A percentile compares a stretch with the other conserved stretches of the same genome.
These are phyloP conservation scores for Paramecium sexaurelia DNA, from an alignment of 73 alveolate genomes.

Conservation along the genomic window DNA sequence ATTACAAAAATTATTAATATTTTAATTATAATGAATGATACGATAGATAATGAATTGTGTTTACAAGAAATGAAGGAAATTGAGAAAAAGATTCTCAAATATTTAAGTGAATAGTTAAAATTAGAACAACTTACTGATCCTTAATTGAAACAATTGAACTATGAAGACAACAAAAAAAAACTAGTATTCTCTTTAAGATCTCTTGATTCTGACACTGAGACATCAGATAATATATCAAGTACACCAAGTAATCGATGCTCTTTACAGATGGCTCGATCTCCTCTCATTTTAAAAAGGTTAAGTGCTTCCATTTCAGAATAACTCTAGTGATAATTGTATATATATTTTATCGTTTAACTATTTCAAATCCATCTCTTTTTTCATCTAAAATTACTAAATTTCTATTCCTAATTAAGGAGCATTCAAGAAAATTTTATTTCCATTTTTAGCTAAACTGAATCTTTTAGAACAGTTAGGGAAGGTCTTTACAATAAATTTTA, in stretches of 20 bases:
- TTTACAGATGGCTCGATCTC: neutral
- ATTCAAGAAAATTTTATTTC: neutral
- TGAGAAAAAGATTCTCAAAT: constrained; percentile 5
- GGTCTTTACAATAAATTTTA: neutral
- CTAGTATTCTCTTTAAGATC: constrained; percentile 28
- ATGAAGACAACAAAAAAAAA: neutral
- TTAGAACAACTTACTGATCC: constrained; percentile 29
- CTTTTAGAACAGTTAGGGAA: neutral
- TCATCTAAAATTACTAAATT: neutral
- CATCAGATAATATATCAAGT: neutral
- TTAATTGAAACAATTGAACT: neutral
- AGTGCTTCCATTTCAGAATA: constrained; percentile 5
- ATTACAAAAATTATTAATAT: neutral
- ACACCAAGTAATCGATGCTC: neutral
- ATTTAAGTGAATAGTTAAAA: neutral
- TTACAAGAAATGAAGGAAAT: neutral
- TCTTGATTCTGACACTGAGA: constrained; percentile 52
- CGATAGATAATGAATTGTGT: constrained; percentile 9
- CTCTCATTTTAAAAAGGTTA: constrained; percentile 41
- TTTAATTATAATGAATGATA: constrained; percentile 40
- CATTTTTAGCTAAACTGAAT: neutral
- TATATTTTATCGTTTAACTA: neutral
- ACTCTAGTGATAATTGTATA: neutral
- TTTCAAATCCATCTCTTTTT: neutral
- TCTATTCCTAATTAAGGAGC: neutral